Base-by-base conservation (phyloP, 1,284 basidiomycete genomes). In the Trichosporon sp. region DNA sequence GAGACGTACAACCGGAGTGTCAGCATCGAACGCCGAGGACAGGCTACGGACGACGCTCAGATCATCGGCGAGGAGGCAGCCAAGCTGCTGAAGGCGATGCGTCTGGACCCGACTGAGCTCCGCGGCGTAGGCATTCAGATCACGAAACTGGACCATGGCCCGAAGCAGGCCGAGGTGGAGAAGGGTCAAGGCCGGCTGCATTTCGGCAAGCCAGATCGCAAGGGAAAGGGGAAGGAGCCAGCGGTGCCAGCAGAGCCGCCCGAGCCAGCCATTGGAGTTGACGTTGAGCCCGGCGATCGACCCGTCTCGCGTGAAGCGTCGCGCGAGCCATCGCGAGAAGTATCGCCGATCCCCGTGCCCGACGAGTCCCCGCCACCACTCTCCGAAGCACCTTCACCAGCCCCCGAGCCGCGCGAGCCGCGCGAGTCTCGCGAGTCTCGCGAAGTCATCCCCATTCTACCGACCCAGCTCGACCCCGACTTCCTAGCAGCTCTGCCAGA, bases 81-180 rank as follows among this genome's bases (percentile, higher is more conserved):
- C 86, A 84, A 85, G 65, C 78, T 98, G 11, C 83, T 96, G 10
- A 83, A 85, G 63, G 84, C 85, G 1, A 87, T 95, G 77, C 82
- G 84, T 44, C 88, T 94, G 49, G 89, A 93, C 67, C 87, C 93
- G 0, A 85, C 84, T 66, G 95, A 99, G 70, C 82, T 99, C 16
- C 86, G 96, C n/a, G 95, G 95, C 0, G 86, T 99, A 60, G 92
- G 91, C 0, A 89, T 99, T 25, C 92, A 93, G 73, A 86, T 97
- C n/a, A 88, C 90, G 72, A 96, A 95, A 76, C 84, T 96, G 0
- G 92, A 94, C 74, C 74, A 74, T 76, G 84, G 71, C 14, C 56
- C 58, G 9, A 54, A 54, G 14, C 49, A 65, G 23, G 27, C 56
- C 14, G 31, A 54, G 21, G 9, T 19, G 16, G n/a, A 34, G n/a